Base-by-base conservation (phyloP, 768 basidiomycete genomes). In the Boletus fagicola region DNA sequence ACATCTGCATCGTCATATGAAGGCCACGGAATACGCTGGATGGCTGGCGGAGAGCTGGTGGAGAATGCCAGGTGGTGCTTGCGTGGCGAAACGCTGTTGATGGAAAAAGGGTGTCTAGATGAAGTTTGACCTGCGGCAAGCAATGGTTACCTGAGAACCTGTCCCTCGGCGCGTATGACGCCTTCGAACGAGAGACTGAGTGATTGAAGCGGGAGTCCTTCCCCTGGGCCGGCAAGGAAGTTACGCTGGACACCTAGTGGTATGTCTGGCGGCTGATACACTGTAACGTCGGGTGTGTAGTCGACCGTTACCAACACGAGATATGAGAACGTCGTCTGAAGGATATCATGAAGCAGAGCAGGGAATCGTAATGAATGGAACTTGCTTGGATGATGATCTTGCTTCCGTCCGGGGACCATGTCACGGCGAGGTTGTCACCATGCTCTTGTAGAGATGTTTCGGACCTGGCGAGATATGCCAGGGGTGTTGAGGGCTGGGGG, bases 21-120 rank as follows among this genome's bases (percentile, higher is more conserved):
- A 9, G 92, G 92, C 91, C 92, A 94, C 2, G 92, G 90, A 64
- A 94, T 89, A 24, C 87, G 83, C 64, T 94, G 92, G 28, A 94
- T 77, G 4, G 90, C 83, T 1, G 89, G 82, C 2, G 92, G 92
- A 54, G 77, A 81, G 61, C 75, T 77, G 0, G 90, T 92, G 3
- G 91, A 87, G 67, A 92, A 92, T 40, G 87, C 57, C 28, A 94
- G 77, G 70, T 84, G 80, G 49, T 83, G 74, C 65, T 78, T 83
- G 51, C 91, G 81, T 24, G 89, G 89, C 6, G 90, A 92, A 24
- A 92, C 83, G 58, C 92, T 93, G 36, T 66, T 38, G 30, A 22
- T 10, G 49, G 49, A 57, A 16, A 44, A 22, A 53, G 10, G 35
- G 39, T 13, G 53, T 56, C 12, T 38, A 39, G 56, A 52, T 50